These are phyloP conservation scores for Irpex lacteus DNA, from an alignment of 1,284 basidiomycete genomes.

Conservation along the genomic window DNA sequence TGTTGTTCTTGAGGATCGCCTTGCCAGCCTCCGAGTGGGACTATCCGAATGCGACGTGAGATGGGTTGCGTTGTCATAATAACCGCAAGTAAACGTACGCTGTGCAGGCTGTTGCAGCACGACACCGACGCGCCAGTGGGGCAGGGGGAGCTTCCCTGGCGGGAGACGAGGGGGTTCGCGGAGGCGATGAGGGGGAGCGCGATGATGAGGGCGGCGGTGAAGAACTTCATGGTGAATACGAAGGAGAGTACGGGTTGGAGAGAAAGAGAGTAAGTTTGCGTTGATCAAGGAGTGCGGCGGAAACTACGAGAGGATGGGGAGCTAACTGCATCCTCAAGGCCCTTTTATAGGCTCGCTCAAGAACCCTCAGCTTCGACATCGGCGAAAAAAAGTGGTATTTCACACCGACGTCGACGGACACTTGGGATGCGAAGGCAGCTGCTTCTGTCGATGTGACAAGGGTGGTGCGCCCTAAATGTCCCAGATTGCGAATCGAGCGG, in stretches of 20 bases:
- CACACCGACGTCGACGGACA: too few relatives aligned
- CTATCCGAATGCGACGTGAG: neutral
- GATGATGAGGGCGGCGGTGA: neutral
- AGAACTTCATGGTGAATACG: neutral
- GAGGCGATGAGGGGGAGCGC: neutral
- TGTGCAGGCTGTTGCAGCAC: neutral
- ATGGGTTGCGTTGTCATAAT: neutral
- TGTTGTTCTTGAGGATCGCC: neutral
- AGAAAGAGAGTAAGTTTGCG: neutral
- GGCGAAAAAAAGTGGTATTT: too few relatives aligned
- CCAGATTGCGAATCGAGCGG: too few relatives aligned
- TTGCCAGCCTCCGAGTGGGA: neutral
- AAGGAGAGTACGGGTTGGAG: neutral
- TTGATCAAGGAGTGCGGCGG: neutral
- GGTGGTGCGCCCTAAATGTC: too few relatives aligned
- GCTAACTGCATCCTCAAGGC: neutral
- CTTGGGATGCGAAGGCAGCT: too few relatives aligned
- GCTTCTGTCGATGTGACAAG: too few relatives aligned
- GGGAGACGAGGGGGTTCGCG: neutral
- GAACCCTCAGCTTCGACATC: too few relatives aligned
- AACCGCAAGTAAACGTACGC: neutral
- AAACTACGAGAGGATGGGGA: neutral
- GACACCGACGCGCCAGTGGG: neutral
- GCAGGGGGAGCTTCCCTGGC: neutral
- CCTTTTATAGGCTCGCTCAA: neutral